These are phyloP conservation scores for Ustilago xerochloae DNA, from an alignment of 1,284 basidiomycete genomes.

Conservation along the genomic window DNA sequence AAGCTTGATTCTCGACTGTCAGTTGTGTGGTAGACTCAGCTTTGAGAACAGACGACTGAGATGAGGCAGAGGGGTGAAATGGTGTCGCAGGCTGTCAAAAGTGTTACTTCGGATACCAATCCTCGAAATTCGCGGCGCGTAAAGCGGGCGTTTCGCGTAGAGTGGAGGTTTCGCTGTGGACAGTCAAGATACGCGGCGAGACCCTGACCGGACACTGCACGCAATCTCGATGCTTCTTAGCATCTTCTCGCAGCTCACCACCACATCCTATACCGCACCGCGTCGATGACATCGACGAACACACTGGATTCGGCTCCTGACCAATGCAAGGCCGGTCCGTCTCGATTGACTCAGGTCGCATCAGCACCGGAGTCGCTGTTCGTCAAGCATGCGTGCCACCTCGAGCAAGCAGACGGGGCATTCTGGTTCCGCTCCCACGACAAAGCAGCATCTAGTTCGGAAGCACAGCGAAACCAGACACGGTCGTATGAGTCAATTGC, in stretches of 20 bases:
- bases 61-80: no score
- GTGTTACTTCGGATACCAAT: neutral
- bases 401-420: conserved; percentile 21
- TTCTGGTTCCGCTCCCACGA: conserved; percentile 22
- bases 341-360: neutral
- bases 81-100: no score
- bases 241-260: neutral
- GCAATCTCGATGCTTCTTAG: no score
- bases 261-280: neutral
- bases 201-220: no score
- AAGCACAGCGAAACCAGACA: neutral
- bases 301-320: neutral
- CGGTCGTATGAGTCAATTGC: neutral
- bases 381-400: conserved; percentile 17
- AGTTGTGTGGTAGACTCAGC: no score
- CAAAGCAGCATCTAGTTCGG: neutral
- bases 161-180: conserved; percentile 12
- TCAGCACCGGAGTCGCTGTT: neutral
- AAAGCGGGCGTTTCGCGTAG: conserved; percentile 7
- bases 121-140: neutral
- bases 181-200: no score
- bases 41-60: neutral
- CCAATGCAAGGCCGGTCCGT: conserved; percentile 9
- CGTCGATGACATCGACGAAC: conserved; percentile 8
- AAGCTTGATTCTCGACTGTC: no score